These are phyloP conservation scores for Peziza echinospora DNA, from an alignment of 495 filamentous ascomycete species.

Conservation along the genomic window DNA sequence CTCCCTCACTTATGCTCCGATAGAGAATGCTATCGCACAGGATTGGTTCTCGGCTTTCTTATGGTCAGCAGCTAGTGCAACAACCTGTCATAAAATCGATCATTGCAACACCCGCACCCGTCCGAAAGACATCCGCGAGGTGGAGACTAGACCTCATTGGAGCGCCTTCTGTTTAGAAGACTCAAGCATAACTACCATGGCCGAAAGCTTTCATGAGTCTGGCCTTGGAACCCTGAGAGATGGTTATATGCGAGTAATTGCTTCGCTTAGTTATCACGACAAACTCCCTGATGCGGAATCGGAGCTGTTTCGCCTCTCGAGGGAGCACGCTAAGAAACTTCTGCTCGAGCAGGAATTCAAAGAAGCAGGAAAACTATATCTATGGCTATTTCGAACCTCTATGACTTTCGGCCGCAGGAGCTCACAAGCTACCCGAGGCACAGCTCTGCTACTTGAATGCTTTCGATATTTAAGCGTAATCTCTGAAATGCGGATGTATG, in stretches of 20 bases:
- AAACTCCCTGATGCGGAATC: too few relatives aligned
- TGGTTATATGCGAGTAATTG: neutral
- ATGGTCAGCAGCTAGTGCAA: neutral
- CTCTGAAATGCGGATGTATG: too few relatives aligned
- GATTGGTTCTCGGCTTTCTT: neutral
- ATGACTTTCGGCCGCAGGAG: too few relatives aligned
- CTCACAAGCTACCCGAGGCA: too few relatives aligned
- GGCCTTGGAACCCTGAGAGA: neutral
- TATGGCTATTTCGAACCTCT: too few relatives aligned
- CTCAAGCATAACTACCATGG: neutral
- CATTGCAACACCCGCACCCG: neutral
- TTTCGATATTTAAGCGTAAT: too few relatives aligned
- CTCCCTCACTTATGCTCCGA: neutral
- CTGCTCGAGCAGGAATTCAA: too few relatives aligned
- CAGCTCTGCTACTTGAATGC: too few relatives aligned
- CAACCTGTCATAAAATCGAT: neutral
- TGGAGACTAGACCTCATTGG: neutral
- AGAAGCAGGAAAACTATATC: too few relatives aligned
- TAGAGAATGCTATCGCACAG: neutral
- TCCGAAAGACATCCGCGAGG: neutral
- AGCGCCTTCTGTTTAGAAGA: neutral
- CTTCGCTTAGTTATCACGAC: neutral
- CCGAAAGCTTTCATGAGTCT: neutral
- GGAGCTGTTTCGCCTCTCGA: too few relatives aligned
- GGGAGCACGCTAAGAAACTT: too few relatives aligned